Evolutionary conservation across 1,284 basidiomycete species (phyloP), one percentile per base, ranked within the genome.

Genomic region (Boletus austroedulis): DNA sequence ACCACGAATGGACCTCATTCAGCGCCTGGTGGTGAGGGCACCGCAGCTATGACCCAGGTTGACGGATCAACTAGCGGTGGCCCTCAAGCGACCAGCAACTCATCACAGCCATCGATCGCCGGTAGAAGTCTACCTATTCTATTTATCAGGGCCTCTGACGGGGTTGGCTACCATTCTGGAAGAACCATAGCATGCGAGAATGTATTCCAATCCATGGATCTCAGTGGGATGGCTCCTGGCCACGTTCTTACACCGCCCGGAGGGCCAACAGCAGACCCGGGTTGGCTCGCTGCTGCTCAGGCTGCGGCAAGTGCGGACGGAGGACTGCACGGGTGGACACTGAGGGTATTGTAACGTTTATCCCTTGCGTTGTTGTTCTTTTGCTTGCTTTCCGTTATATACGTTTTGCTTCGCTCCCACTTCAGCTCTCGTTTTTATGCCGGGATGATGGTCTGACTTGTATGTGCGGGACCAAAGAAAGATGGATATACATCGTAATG

Each of bases 171-270:
- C 69, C 90, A 92, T 69, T 91, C 90, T 31, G 90, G 90, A 43
- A 82, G 90, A 58, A 90, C 90, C 62, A 86, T 94, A 56, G 82
- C 90, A 36, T 90, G 87, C 67, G 91, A 91, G 69, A 92, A 92
- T 64, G 83, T 91, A 34, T 89, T 89, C 73, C 83, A 86, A 63
- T 73, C 77, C 19, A 80, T 89, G 73, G 85, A 85, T 67, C 72
- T 89, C 55, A 66, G 71, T 48, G 64, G 77, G 64, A 76, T 77
- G 65, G 75, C 71, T 31, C 64, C 61, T n/a, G 68, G 70, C 2
- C 73, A 53, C 74, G 76, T 69, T 72, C 77, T 57, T 61, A 75
- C 53, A 72, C 76, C 63, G 60, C 74, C 41, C 61, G 74, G 59
- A 50, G 73, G 75, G 34, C 75, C 76, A 38, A 74, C 74, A 54